Percentiles rank a stretch among this genome's conserved stretches.
phyloP scores from a whole-genome alignment of 108 stramenopile genomes.

The Aurantiochytrium sp. region DNA sequence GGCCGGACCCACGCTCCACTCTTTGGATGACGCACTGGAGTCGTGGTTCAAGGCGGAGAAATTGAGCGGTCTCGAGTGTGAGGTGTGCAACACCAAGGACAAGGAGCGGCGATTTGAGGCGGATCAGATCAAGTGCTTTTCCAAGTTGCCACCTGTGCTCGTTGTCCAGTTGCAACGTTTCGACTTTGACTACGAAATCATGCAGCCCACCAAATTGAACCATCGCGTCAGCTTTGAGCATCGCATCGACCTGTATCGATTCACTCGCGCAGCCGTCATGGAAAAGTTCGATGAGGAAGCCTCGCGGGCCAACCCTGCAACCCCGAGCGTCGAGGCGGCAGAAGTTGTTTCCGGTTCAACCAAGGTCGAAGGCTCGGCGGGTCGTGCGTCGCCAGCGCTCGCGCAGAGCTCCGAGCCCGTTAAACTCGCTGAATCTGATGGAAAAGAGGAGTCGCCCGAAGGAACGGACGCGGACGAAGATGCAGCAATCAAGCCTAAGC shows the following conservation, averaged over 20 bases:
- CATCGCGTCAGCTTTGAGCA: conserved; percentile 15
- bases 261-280: neutral
- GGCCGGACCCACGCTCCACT: neutral
- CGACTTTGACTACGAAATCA: conserved; percentile 10
- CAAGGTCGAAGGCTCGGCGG: neutral
- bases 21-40: neutral
- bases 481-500: neutral
- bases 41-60: conserved; percentile 7
- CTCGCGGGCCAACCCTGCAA: neutral
- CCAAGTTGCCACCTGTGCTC: conserved; percentile 3
- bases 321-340: neutral
- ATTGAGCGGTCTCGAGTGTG: conserved; percentile 2
- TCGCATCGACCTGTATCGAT: neutral
- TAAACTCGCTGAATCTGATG: too few relatives aligned
- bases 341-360: neutral
- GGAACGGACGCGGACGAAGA: neutral
- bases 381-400: too few relatives aligned
- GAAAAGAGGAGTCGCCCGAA: too few relatives aligned
- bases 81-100: neutral
- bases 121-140: conserved; percentile 10
- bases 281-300: neutral
- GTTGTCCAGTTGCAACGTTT: conserved; percentile 5
- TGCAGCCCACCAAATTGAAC: conserved; percentile 18
- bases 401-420: too few relatives aligned
- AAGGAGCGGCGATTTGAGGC: conserved; percentile 10